Base-by-base conservation (phyloP, 441 rosid species). In the Populus trichocarpa region DNA sequence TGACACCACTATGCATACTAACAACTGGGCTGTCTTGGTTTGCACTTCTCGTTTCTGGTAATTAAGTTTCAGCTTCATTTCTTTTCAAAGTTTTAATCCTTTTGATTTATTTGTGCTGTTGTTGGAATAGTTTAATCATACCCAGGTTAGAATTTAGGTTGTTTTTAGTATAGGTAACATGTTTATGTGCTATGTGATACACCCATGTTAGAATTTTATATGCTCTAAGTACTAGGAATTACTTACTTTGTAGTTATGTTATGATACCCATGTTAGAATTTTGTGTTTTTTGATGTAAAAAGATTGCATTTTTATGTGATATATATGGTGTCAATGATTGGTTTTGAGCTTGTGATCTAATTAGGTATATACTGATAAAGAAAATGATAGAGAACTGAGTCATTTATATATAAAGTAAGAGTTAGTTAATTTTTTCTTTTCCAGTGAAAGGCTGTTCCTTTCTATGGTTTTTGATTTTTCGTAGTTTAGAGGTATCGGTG, bases 1-100 rank as follows among this genome's bases (percentile, higher is more conserved):
- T 78, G 95, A 92, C 75, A 83, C 94, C 59, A 78, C 95, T 28
- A 89, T 88, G 83, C 98, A 93, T 84, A 93, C 98, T 57, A 96
- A 94, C 86, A 96, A 94, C 81, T 94, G 98, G 99, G 98, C 99
- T 72, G 97, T 96, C 65, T 82, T 96, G 77, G 99, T 96, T 84
- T 96, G 99, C 90, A 94, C 98, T 46, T 96, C 98, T 86, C 97
- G 96, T 61, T 94, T 92, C 91, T 96, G 99, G 99, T 96, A 64
- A 82, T 16, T 35, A 25, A 22, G 71, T 69, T 32, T 35, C 50
- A 13, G 26, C 65, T 74, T n/a, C 78, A 16, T 53, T 75, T 70
- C 14, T 76, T 68, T 35, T 69, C 13, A 36, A 35, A 69, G 22
- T 35, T 63, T 65, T 40, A 16, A 38, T 61, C 67, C n/a, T n/a